Evolutionary conservation across 1,139 yeast species (phyloP), one percentile per base, ranked within the genome.

Genomic region (Pneumocystis murina): DNA sequence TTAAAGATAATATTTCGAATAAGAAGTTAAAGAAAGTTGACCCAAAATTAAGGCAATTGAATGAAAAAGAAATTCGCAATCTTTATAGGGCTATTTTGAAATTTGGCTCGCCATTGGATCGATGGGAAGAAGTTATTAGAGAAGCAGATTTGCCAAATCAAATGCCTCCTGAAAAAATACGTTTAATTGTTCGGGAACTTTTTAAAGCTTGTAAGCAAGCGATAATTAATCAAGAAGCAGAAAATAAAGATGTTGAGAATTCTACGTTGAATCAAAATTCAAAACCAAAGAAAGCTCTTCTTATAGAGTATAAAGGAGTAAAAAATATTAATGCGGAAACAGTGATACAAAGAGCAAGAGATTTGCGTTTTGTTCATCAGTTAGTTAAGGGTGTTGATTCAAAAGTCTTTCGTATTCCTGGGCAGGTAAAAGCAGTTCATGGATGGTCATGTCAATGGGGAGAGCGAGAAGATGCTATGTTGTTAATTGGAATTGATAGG

Each of bases 381-480:
- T 72, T 80, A 60, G 82, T 88, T 60, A 85, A 88, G 12, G 75
- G 75, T 60, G 84, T 80, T 17, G 82, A 83, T 69, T 83, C 86
- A 3, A 76, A 80, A 64, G 73, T 75, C 35, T 87, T 87, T 72
- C 80, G 77, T 63, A 79, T 91, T 61, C 81, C 81, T 7, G 78
- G 76, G 64, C 76, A 78, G 16, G 88, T 95, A 20, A 91, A 91
- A 75, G 84, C 85, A 35, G 97, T 90, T 5, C 84, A 83, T 71
- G 91, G 89, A 58, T 94, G 99, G 99, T 81, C 83, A 64, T 88
- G 96, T 71, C 84, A 83, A 54, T 94, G 99, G 99, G 78, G 79
- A 3, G 79, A 80, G 16, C 81, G 79, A 58, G 96, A 94, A 72
- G 99, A 94, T 74, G 86, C 90, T 59, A 86, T 85, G 84, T 78